Evolutionary conservation across 257 asterid genomes (phyloP).

Genomic region (Nicotiana knightiana): DNA sequence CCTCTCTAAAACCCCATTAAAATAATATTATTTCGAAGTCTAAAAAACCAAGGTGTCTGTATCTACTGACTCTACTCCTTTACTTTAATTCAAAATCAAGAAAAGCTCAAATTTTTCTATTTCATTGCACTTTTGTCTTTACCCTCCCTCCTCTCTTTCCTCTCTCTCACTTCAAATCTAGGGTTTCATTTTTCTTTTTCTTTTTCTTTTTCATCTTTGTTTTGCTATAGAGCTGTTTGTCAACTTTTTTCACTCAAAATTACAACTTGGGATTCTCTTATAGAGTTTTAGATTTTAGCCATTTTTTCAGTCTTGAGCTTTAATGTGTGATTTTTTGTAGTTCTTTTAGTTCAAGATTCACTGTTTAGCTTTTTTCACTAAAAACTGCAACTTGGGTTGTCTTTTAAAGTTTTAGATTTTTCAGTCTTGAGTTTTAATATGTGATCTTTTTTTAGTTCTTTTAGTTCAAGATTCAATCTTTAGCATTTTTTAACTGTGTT

Average conservation of each 20-base stretch:
- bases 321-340: neutral
- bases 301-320: neutral
- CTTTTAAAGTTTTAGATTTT: neutral
- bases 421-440: neutral
- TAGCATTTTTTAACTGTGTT: neutral
- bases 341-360: neutral
- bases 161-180: slow-evolving; percentile 5
- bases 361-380: neutral
- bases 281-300: neutral
- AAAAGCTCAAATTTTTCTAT: slow-evolving; percentile 2
- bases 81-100: slow-evolving; percentile 5
- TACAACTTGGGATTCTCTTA: neutral
- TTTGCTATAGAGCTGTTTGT: neutral
- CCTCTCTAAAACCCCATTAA: neutral
- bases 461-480: neutral
- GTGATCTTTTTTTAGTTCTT: too few species aligned
- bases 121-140: slow-evolving; percentile 7
- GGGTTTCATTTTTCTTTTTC: neutral
- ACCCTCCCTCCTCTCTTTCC: neutral
- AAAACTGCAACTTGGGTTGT: neutral
- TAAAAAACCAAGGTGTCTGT: neutral
- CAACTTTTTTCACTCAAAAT: neutral
- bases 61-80: neutral
- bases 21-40: neutral
- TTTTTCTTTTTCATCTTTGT: neutral